Base-by-base conservation (phyloP, 129 eudicot genomes). In the Flaveria robusta region DNA sequence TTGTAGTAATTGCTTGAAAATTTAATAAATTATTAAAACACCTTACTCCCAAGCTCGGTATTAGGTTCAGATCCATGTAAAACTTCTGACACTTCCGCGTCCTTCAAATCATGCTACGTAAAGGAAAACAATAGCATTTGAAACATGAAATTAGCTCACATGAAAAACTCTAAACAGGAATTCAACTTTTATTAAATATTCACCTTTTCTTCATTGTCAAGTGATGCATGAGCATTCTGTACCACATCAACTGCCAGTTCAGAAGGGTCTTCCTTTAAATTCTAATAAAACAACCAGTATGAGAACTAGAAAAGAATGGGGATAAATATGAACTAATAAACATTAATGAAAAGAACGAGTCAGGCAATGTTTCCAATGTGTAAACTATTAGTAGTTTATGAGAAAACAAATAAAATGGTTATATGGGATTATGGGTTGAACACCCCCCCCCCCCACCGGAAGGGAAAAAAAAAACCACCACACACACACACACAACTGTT, bases 191-290 rank as follows among this genome's bases (percentile, higher is more conserved):
- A 54, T 18, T 66, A 66, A 58, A 20, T 55, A 27, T 78, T 69
- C 63, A 85, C 91, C 87, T 68, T 78, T 74, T 83, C 93, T 29
- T 46, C 81, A 64, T 70, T 69, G 24, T 70, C 79, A 29, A 75
- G 75, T 72, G 83, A 70, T 74, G 22, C 87, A 75, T 82, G 71
- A 77, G 77, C 86, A 74, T 60, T 59, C 23, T 81, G 84, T 70
- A 52, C 85, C 62, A 78, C 71, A 68, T 85, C 86, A 56, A 50
- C 49, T 9, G 68, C 75, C 81, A 84, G 62, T 43, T 78, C 78
- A 8, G 76, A 77, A 62, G 74, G 78, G 77, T 71, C 83, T 63
- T 88, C 84, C 71, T 49, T 83, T 47, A 65, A 66, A 71, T 71
- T 84, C 92, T 87, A 71, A 27, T 39, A 72, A 71, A 83, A 58